These are phyloP conservation scores for Diaporthe helianthi DNA, from an alignment of 2,329 filamentous ascomycete genomes.

Conservation along the genomic window DNA sequence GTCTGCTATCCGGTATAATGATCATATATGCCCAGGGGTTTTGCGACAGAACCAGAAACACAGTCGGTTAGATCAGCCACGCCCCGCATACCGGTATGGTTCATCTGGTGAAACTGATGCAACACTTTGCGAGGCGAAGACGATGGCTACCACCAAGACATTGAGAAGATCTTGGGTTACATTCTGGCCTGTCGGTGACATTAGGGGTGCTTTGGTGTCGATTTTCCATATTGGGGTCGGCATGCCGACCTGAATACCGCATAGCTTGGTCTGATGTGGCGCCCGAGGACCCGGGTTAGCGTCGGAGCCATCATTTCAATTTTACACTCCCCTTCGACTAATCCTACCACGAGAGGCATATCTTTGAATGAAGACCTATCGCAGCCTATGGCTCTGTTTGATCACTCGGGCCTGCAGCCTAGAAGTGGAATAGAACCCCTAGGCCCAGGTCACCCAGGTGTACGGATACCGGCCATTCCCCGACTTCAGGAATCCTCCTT, in stretches of 20 bases:
- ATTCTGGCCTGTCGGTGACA: constrained; percentile 1
- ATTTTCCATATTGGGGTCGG: constrained; percentile 5
- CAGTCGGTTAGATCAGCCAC: constrained; percentile 14
- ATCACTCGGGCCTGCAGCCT: constrained; percentile 10
- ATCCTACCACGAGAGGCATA: constrained; percentile 6
- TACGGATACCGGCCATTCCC: constrained; percentile 10
- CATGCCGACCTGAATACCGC: constrained; percentile 5
- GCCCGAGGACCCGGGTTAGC: constrained; percentile 8
- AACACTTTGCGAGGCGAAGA: background rate
- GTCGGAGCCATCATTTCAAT: constrained; percentile 1
- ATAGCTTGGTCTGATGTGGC: constrained; percentile 1
- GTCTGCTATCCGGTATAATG: background rate
- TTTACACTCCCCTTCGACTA: background rate
- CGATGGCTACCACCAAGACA: background rate
- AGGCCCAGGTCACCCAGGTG: no score
- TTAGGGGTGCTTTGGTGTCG: background rate
- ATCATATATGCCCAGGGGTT: background rate
- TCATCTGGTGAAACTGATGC: constrained; percentile 17
- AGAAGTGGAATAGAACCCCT: constrained; percentile 6
- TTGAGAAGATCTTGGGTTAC: background rate
- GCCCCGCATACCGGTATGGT: constrained; percentile 18
- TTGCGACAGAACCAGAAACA: constrained; percentile 16
- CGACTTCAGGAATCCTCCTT: constrained; percentile 24
- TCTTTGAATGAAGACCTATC: background rate
- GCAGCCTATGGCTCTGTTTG: background rate